These are phyloP conservation scores for Nigrospora oryzae DNA, from an alignment of 2,329 filamentous ascomycete genomes.

Conservation along the genomic window DNA sequence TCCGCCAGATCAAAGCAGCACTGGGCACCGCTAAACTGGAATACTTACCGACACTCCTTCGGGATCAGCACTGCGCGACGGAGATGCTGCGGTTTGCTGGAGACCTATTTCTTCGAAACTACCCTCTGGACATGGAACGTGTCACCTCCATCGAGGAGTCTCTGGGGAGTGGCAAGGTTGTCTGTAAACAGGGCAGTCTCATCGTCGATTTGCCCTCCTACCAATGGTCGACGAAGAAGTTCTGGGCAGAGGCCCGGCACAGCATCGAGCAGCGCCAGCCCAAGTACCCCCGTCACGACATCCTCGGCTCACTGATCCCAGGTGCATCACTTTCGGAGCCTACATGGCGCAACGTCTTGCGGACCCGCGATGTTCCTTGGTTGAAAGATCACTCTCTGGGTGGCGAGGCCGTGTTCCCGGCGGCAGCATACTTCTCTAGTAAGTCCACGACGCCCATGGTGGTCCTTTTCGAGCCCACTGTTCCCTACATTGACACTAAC, in stretches of 20 bases:
- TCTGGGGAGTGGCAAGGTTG: not conserved
- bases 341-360: slow-evolving; percentile 14
- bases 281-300: slow-evolving; percentile 15
- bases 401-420: slow-evolving; percentile 11
- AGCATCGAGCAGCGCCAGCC: slow-evolving; percentile 14
- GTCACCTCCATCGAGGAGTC: slow-evolving; percentile 7
- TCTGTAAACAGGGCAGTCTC: slow-evolving; percentile 5
- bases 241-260: slow-evolving; percentile 15
- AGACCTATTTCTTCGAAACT: slow-evolving; percentile 12
- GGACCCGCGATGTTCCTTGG: slow-evolving; percentile 8
- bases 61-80: slow-evolving; percentile 10
- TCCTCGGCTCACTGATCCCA: slow-evolving; percentile 10
- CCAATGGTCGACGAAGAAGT: slow-evolving; percentile 14
- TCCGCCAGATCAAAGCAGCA: slow-evolving; percentile 24
- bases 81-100: slow-evolving; percentile 14
- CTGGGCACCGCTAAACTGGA: slow-evolving; percentile 7
- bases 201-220: slow-evolving; percentile 20
- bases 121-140: slow-evolving; percentile 13
- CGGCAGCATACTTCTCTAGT: slow-evolving; percentile 10
- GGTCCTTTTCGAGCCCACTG: too few species aligned
- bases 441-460: not conserved
- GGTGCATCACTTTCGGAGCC: slow-evolving; percentile 7
- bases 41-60: slow-evolving; percentile 13
- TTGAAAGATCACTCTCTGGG: slow-evolving; percentile 11
- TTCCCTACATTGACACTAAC: too few species aligned